phyloP scores from a whole-genome alignment of 441 rosid genomes.

The Croton laevigatus region DNA sequence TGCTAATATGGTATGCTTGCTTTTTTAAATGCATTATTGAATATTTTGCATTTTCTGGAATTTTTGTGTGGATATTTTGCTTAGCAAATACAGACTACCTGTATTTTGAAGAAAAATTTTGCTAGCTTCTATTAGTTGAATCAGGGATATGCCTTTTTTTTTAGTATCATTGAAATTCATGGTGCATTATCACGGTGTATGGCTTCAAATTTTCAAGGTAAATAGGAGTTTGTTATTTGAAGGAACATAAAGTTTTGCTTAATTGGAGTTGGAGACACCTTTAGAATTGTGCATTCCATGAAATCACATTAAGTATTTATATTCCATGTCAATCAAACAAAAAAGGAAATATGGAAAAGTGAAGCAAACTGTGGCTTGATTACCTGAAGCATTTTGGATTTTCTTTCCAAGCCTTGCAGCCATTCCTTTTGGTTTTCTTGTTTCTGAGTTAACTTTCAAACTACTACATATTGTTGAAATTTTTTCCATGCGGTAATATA shows the following conservation, averaged over 20 bases:
- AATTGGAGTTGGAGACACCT: neutral
- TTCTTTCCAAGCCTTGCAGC: neutral
- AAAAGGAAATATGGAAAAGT: too few relatives aligned
- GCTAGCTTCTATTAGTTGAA: neutral
- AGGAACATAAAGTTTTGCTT: neutral
- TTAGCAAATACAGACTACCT: neutral
- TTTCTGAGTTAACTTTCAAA: neutral
- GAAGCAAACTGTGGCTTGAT: neutral
- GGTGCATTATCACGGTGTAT: neutral
- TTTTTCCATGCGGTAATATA: neutral
- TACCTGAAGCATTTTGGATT: neutral
- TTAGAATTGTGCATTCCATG: neutral
- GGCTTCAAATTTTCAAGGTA: neutral
- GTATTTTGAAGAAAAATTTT: neutral
- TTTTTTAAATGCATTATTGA: conserved; percentile 9
- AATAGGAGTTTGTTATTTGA: neutral
- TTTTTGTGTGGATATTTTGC: neutral
- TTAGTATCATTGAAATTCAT: neutral
- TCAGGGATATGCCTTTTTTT: neutral
- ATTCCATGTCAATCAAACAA: neutral
- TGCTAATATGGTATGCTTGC: conserved; percentile 58
- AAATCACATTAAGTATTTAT: neutral
- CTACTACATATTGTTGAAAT: conserved; percentile 7
- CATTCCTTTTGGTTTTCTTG: neutral
- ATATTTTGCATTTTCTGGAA: neutral